Conservation (phyloP, 78 protist genomes). For the Creolimax fragrantissima region DNA sequence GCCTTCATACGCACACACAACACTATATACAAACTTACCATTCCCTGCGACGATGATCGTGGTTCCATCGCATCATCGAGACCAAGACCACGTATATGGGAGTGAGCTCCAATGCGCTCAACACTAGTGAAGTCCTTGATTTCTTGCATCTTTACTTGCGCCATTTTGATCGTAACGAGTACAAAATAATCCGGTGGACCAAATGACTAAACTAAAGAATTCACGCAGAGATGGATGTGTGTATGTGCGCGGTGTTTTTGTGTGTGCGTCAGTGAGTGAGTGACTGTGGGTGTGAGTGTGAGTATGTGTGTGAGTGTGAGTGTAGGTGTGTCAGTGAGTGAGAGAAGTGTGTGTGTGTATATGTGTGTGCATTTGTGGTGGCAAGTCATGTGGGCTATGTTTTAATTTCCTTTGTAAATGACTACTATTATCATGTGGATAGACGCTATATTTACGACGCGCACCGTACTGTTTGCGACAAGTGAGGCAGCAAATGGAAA, state of each 20-base stretch:
- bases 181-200: no score
- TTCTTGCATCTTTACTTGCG: neutral
- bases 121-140: constrained; percentile 15
- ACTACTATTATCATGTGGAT: no score
- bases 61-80: constrained; percentile 54
- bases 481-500: no score
- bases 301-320: neutral
- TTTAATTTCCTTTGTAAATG: no score
- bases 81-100: constrained; percentile 97
- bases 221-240: neutral
- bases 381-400: no score
- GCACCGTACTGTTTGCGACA: no score
- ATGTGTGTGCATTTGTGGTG: no score
- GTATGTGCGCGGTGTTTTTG: neutral
- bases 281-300: neutral
- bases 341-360: neutral
- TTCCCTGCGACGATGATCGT: constrained; percentile 25
- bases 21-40: constrained; percentile 9
- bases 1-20: neutral
- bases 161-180: no score
- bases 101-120: constrained; percentile 72
- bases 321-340: neutral
- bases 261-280: neutral
- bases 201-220: no score
- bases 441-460: no score